phyloP scores from a whole-genome alignment of 768 basidiomycete genomes.

The Trametes elegans region DNA sequence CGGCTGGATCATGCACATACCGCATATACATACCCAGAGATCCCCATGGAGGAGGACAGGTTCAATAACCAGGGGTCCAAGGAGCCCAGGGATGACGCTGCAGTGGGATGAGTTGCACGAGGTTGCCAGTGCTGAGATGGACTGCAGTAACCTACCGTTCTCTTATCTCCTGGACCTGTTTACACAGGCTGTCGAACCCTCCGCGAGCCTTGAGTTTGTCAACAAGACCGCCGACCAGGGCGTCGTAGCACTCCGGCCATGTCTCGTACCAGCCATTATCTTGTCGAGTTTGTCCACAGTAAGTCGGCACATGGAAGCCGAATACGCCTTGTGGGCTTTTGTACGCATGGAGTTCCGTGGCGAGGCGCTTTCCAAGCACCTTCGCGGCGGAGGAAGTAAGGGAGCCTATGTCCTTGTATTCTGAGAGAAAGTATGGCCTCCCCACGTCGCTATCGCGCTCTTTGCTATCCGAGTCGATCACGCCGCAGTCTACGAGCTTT shows the following conservation, averaged over 20 bases:
- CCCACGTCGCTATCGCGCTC: slow-evolving; percentile 33
- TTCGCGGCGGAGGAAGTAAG: slow-evolving; percentile 47
- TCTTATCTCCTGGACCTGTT: slow-evolving; percentile 50
- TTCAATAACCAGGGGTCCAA: slow-evolving; percentile 53
- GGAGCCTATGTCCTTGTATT: slow-evolving; percentile 60
- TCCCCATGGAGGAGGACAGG: slow-evolving; percentile 80
- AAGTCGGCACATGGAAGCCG: slow-evolving; percentile 74
- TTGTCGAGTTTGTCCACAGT: slow-evolving; percentile 69
- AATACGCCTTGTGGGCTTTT: slow-evolving; percentile 55
- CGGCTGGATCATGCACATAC: background rate
- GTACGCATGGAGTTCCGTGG: slow-evolving; percentile 61
- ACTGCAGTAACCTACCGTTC: slow-evolving; percentile 38
- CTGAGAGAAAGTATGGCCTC: slow-evolving; percentile 66
- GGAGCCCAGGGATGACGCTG: slow-evolving; percentile 73
- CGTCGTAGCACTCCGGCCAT: slow-evolving; percentile 69
- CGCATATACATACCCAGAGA: slow-evolving; percentile 58
- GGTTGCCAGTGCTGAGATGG: too few species aligned
- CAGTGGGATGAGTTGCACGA: background rate
- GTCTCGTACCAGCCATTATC: slow-evolving; percentile 70
- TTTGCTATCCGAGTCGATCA: slow-evolving; percentile 27
- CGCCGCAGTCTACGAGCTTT: slow-evolving; percentile 48
- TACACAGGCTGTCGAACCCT: slow-evolving; percentile 43
- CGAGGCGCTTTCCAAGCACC: slow-evolving; percentile 58
- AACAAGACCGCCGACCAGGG: slow-evolving; percentile 59
- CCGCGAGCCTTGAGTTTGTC: slow-evolving; percentile 42